Conservation (phyloP, 495 filamentous ascomycete species). For the Xylaria bambusicola region DNA sequence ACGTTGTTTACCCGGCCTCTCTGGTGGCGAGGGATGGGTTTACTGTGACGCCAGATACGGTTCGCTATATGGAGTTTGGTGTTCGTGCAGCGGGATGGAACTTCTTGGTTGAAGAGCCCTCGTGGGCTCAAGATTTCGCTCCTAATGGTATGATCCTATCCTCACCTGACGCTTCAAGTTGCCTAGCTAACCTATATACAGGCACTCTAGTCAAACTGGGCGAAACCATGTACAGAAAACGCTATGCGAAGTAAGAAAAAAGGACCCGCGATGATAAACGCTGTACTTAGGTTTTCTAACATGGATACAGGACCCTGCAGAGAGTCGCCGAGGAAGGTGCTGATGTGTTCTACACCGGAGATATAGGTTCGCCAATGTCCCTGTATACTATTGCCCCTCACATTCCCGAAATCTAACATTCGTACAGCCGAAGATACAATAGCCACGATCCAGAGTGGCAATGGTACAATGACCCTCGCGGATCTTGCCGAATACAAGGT, state of each 20-base stretch:
- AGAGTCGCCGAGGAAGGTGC: constrained; percentile 68
- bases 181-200: constrained; percentile 16
- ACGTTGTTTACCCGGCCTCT: constrained; percentile 70
- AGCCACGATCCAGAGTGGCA: constrained; percentile 57
- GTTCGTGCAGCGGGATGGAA: constrained; percentile 37
- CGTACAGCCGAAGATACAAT: constrained; percentile 71
- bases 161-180: neutral
- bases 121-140: constrained; percentile 86
- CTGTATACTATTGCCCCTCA: neutral
- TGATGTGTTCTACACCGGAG: constrained; percentile 75
- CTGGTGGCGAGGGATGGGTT: constrained; percentile 77
- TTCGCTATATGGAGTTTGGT: constrained; percentile 63
- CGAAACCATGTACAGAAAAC: constrained; percentile 74
- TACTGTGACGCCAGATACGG: constrained; percentile 62
- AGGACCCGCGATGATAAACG: neutral
- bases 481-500: constrained; percentile 73
- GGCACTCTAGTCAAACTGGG: constrained; percentile 61
- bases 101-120: constrained; percentile 71
- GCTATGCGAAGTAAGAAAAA: constrained; percentile 64
- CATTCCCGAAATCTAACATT: constrained; percentile 1
- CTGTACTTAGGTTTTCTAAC: neutral
- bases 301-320: constrained; percentile 59
- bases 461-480: constrained; percentile 80
- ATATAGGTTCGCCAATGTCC: constrained; percentile 36
- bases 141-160: constrained; percentile 57